phyloP scores from a whole-genome alignment of 2,329 filamentous ascomycete genomes.

The Camillea tinctor region DNA sequence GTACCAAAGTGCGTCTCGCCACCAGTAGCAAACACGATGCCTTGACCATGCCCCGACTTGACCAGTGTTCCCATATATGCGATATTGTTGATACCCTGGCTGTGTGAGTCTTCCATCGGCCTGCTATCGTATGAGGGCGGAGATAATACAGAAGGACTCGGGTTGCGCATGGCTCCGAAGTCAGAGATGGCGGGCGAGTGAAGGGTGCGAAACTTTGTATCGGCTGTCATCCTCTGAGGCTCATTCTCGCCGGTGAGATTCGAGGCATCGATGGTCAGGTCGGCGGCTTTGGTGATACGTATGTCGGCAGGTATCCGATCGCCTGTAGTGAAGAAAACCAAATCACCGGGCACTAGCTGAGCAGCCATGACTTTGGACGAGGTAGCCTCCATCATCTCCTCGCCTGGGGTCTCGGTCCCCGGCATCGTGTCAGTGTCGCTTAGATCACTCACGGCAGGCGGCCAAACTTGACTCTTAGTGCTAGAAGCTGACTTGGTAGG shows the following conservation, averaged over 20 bases:
- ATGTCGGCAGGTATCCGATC: slow-evolving; percentile 96
- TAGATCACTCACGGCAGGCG: slow-evolving; percentile 42
- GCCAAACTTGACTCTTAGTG: slow-evolving; percentile 46
- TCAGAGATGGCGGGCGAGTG: slow-evolving; percentile 26
- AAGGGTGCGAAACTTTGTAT: slow-evolving; percentile 45
- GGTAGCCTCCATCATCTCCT: slow-evolving; percentile 65
- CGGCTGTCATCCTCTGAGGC: slow-evolving; percentile 75
- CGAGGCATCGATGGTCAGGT: slow-evolving; percentile 92
- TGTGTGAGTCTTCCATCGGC: slow-evolving; percentile 62
- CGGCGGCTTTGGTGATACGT: slow-evolving; percentile 84
- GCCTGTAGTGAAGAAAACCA: slow-evolving; percentile 92
- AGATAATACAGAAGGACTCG: slow-evolving; percentile 44
- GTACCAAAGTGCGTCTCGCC: slow-evolving; percentile 93
- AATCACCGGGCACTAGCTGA: slow-evolving; percentile 85
- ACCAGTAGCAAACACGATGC: slow-evolving; percentile 95
- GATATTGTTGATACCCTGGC: slow-evolving; percentile 82
- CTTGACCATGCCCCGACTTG: slow-evolving; percentile 90
- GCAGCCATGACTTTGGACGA: slow-evolving; percentile 84
- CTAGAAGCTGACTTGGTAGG: slow-evolving; percentile 35
- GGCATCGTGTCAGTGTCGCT: slow-evolving; percentile 49
- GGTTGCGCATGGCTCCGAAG: slow-evolving; percentile 35
- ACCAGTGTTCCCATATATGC: slow-evolving; percentile 98
- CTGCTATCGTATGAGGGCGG: slow-evolving; percentile 56
- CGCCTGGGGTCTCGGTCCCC: slow-evolving; percentile 58
- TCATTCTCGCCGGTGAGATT: slow-evolving; percentile 97